Base-by-base conservation (phyloP, 768 basidiomycete species). In the Phaeotremella fagi region DNA sequence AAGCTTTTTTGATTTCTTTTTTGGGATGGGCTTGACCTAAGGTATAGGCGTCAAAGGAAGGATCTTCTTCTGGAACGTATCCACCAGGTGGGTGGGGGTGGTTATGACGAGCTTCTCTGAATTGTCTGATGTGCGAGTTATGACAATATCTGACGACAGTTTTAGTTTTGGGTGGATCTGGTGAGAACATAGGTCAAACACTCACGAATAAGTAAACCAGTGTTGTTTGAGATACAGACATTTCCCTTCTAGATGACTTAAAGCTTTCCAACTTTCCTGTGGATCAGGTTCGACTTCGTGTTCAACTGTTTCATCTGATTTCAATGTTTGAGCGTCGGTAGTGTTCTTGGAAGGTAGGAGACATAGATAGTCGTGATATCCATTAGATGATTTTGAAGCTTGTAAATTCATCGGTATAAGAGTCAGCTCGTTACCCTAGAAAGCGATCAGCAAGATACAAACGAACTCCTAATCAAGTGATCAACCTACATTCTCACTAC, bases 71-170 rank as follows among this genome's bases (percentile, higher is more conserved):
- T 46, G 89, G 87, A 50, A 81, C 83, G 44, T 64, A 61, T 54
- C 79, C 77, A 84, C 87, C 86, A 75, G 84, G 76, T 59, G 80
- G 79, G 61, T 83, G 82, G 45, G 82, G 78, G 59, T 84, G 84
- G 49, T 81, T 74, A 69, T 82, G 83, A 61, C 78, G 70, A 54
- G 86, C 78, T 73, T 91, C 90, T 75, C 87, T 87, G 80, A 98
- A 99, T 76, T 99, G 95, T 53, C 92, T 85, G 57, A 98, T 90
- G 76, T 95, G 85, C 47, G 83, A 81, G 74, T 91, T 88, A 77
- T 99, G 91, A 78, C 94, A 77, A 63, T 75, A 75, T 11, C 67
- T 68, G 37, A 16, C 12, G 16, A 29, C 22, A n/a, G 7, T 7
- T 33, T 16, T 33, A 7, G 7, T 16, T 33, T 7, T 45, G 18